A percentile compares a stretch with the other conserved stretches of the same genome.
These are phyloP conservation scores for Citrus sinensis DNA, from an alignment of 345 rosid genomes.

Conservation along the genomic window DNA sequence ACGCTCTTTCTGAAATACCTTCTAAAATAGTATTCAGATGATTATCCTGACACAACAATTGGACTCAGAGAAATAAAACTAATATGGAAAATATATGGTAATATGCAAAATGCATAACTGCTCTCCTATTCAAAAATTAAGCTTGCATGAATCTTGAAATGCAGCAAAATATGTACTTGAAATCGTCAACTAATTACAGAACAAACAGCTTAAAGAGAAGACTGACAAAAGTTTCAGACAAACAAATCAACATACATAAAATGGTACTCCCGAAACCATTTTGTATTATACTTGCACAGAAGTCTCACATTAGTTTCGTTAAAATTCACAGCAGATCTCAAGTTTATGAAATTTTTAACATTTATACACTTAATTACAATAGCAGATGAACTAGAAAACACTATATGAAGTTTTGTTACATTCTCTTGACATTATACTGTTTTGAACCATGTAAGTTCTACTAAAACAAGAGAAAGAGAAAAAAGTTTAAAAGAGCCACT, in stretches of 20 bases:
- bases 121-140: neutral
- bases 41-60: slow-evolving; percentile 46
- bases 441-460: neutral
- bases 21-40: slow-evolving; percentile 56
- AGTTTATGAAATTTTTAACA: neutral
- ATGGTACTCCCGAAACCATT: neutral
- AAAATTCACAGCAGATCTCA: too few species aligned
- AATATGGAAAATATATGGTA: neutral
- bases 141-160: neutral
- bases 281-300: neutral
- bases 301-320: too few species aligned
- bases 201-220: neutral
- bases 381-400: neutral
- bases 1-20: slow-evolving; percentile 44
- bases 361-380: neutral
- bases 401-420: neutral
- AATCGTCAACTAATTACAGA: neutral
- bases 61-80: slow-evolving; percentile 16
- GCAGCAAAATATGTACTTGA: neutral
- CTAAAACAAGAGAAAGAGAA: neutral
- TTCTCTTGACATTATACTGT: neutral
- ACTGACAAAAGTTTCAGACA: neutral
- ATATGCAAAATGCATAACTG: neutral
- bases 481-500: neutral
- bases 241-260: too few species aligned